Base-by-base conservation (phyloP, 2,329 filamentous ascomycete species). In the Monosporascus sp. region DNA sequence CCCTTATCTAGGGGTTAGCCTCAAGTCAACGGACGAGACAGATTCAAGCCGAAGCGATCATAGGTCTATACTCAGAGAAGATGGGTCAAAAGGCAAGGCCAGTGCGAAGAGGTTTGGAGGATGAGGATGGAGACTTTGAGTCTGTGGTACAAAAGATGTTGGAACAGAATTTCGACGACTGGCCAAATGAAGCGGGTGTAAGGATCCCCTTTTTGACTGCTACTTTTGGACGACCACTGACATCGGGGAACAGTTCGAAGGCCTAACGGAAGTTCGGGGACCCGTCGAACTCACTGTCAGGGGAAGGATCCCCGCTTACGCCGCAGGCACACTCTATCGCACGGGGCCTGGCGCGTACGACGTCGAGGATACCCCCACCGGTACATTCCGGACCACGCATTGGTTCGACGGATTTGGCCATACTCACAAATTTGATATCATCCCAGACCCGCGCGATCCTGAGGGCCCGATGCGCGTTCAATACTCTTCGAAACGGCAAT, bases 331-430 rank as follows among this genome's bases (percentile, higher is more conserved):
- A 1, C 76, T 94, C 1, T 93, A 86, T 68, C 80, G 89, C 24
- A 91, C 87, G 0, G 89, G 90, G 0, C 88, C 88, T 0, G 87
- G 88, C 1, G 77, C 80, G 27, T 82, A 80, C 66, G 78, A 79
- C 38, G 71, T 91, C 3, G 75, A 84, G n/a, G 67, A 72, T 44
- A 84, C 82, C 1, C 70, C 80, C 2, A 75, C 76, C 3, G 82
- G 84, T n/a, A 80, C 76, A 0, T 85, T 85, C 62, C 74, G 77
- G 35, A 75, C 86, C 14, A 81, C 78, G 1, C 89, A 94, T 67
- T 94, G 89, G 89, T 94, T 94, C 60, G 90, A 94, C 65, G 87
- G 87, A 6, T 84, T 91, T 54, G 80, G 83, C 3, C 81, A 88
- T 52, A 76, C 83, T 1, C 88, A 93, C 70, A 83, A 81, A 27